These are phyloP conservation scores for Corylus heterophylla DNA, from an alignment of 306 rosid genomes.

Conservation along the genomic window DNA sequence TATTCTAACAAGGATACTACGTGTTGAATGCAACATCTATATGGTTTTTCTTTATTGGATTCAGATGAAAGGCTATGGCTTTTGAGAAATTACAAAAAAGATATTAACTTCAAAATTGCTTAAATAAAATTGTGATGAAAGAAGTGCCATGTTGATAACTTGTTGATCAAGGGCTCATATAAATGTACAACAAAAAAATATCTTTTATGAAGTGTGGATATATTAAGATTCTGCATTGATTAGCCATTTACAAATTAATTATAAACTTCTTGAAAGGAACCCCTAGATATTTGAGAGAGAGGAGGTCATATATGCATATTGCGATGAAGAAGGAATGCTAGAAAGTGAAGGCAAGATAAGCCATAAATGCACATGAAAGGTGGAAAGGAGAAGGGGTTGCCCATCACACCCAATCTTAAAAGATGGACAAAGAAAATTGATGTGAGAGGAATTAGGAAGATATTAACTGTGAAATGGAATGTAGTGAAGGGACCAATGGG, in stretches of 20 bases:
- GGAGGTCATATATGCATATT: conserved; percentile 21
- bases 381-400: not conserved
- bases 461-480: not conserved
- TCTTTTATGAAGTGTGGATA: not conserved
- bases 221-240: not conserved
- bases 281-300: conserved; percentile 1
- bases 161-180: not conserved
- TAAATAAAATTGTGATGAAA: not conserved
- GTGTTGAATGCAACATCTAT: no score
- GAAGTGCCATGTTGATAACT: not conserved
- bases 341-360: conserved; percentile 29
- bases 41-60: not conserved
- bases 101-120: not conserved
- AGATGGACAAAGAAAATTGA: not conserved
- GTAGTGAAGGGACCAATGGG: conserved; percentile 19
- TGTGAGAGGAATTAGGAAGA: not conserved
- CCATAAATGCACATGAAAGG: conserved; percentile 19
- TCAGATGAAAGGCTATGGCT: not conserved
- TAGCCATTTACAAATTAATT: not conserved
- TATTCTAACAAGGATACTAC: no score
- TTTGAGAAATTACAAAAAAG: not conserved
- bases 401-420: conserved; percentile 10
- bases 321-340: conserved; percentile 24
- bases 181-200: no score
- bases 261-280: not conserved